Evolutionary conservation across 2,329 filamentous ascomycete genomes (phyloP).

Genomic region (Cercospora zeae-maydis): DNA sequence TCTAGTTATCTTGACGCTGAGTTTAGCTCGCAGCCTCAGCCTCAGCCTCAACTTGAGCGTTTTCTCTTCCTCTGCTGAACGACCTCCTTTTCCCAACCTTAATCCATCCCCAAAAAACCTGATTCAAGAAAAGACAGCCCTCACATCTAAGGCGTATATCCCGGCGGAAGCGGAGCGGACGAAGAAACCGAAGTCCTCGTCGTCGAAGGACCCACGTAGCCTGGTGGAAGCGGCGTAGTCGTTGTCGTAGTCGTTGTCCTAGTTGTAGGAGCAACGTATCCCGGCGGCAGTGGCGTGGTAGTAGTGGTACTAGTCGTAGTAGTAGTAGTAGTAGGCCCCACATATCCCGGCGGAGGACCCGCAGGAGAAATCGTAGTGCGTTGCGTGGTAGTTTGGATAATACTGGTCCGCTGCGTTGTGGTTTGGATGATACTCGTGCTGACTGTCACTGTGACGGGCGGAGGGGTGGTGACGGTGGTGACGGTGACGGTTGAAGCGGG

Average conservation of each 20-base stretch:
- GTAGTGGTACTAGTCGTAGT: neutral
- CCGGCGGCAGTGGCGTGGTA: neutral
- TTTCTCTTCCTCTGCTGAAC: no score
- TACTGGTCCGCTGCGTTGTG: neutral
- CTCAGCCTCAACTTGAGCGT: no score
- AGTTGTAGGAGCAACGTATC: neutral
- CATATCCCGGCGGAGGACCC: neutral
- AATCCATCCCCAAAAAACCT: no score
- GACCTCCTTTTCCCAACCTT: no score
- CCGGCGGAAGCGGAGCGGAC: no score
- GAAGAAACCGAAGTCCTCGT: neutral
- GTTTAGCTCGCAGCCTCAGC: no score
- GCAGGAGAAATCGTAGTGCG: neutral
- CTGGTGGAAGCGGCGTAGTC: neutral
- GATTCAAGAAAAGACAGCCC: no score
- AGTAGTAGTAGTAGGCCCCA: neutral
- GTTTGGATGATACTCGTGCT: neutral
- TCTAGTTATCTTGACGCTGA: no score
- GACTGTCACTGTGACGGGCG: neutral
- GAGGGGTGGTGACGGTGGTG: neutral
- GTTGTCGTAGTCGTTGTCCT: neutral
- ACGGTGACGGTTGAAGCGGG: slow-evolving; percentile 3
- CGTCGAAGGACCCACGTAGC: neutral
- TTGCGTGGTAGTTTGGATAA: neutral
- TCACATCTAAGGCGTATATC: no score